Conservation (phyloP, 345 rosid genomes). For the Clausena lansium region DNA sequence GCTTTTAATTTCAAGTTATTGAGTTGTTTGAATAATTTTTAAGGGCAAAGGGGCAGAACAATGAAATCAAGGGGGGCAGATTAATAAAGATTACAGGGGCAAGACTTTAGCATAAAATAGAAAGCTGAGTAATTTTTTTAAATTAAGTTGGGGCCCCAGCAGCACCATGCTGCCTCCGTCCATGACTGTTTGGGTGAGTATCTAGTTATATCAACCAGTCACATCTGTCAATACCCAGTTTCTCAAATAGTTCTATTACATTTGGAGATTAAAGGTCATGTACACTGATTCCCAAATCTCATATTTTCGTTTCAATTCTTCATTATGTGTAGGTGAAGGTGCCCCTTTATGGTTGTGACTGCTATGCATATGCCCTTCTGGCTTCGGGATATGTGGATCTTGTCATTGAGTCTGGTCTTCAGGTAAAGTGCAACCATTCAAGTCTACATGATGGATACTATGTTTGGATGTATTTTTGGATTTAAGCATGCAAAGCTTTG, state of each 20-base stretch:
- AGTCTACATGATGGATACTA: not conserved
- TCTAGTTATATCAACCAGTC: not conserved
- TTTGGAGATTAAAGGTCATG: not conserved
- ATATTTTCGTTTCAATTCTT: not conserved
- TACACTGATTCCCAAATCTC: not conserved
- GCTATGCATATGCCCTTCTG: conserved; percentile 95
- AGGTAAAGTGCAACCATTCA: conserved; percentile 41
- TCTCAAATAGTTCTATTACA: not conserved
- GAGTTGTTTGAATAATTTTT: too few relatives aligned
- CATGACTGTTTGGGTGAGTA: too few relatives aligned
- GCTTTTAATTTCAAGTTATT: too few relatives aligned
- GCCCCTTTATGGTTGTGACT: conserved; percentile 93
- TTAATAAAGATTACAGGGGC: too few relatives aligned
- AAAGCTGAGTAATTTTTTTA: too few relatives aligned
- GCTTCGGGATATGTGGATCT: conserved; percentile 97
- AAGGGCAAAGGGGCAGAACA: too few relatives aligned
- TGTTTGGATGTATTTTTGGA: not conserved
- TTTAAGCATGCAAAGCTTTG: not conserved
- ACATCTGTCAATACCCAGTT: not conserved
- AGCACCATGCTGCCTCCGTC: too few relatives aligned
- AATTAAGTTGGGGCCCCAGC: too few relatives aligned
- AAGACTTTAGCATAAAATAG: too few relatives aligned
- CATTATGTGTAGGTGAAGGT: conserved; percentile 65
- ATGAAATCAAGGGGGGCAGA: too few relatives aligned
- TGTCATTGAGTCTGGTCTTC: conserved; percentile 86